Conservation (phyloP, 192 early-diverging fungal genomes). For the Coemansia sp. region DNA sequence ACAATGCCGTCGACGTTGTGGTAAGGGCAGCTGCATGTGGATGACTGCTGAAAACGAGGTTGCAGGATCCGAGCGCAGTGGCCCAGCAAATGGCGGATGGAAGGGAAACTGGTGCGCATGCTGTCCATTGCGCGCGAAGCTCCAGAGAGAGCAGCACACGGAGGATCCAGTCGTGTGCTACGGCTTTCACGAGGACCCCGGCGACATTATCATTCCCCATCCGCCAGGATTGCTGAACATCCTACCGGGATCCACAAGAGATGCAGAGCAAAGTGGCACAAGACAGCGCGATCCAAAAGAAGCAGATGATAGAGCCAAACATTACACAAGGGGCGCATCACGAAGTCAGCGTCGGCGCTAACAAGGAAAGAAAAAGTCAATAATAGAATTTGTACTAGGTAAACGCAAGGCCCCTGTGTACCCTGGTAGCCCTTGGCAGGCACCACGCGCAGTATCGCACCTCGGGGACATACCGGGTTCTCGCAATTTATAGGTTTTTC, state of each 20-base stretch:
- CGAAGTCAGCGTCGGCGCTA: not conserved
- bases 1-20: conserved; percentile 26
- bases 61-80: conserved; percentile 19
- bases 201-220: conserved; percentile 48
- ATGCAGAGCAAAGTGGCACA: not conserved
- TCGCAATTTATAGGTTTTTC: not conserved
- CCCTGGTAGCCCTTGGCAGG: not conserved
- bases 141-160: conserved; percentile 1
- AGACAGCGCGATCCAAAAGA: not conserved
- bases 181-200: conserved; percentile 39
- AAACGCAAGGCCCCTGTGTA: not conserved
- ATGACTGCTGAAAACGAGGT: conserved; percentile 20
- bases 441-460: not conserved
- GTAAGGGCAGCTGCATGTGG: conserved; percentile 10
- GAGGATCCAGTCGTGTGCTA: conserved; percentile 28
- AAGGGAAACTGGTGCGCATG: conserved; percentile 48
- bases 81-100: conserved; percentile 24
- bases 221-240: conserved; percentile 32
- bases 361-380: not conserved
- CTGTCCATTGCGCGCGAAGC: conserved; percentile 36
- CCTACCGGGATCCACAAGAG: conserved; percentile 16
- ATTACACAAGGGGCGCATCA: not conserved
- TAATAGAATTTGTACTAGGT: not conserved
- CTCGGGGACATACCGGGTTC: not conserved
- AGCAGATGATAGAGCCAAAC: not conserved